Conservation (phyloP, 2,329 filamentous ascomycete species). For the Stylonectria norvegica region DNA sequence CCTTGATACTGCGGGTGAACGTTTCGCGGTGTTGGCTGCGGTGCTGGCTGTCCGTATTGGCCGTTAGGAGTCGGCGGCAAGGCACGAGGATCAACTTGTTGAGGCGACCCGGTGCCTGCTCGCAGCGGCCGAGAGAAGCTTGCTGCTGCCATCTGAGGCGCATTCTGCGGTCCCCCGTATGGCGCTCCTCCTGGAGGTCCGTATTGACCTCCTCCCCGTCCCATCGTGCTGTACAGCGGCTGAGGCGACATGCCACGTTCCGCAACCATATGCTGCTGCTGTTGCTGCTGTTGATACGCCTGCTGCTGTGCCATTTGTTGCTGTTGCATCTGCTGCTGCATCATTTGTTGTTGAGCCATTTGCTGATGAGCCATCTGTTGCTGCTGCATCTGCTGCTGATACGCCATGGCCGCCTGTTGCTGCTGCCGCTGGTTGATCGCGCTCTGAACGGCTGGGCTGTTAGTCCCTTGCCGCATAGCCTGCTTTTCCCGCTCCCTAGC, state of each 20-base stretch:
- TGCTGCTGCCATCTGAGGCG: constrained; percentile 13
- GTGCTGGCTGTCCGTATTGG: constrained; percentile 26
- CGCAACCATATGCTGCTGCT: constrained; percentile 18
- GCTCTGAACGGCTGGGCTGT: constrained; percentile 32
- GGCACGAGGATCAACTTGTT: constrained; percentile 26
- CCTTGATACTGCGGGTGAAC: constrained; percentile 35
- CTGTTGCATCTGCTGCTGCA: constrained; percentile 33
- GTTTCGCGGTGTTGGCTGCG: constrained; percentile 19
- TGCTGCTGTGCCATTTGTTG: constrained; percentile 33
- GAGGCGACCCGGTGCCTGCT: constrained; percentile 14
- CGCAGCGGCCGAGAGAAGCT: constrained; percentile 35
- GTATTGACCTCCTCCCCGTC: constrained; percentile 20
- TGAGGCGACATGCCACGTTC: constrained; percentile 24
- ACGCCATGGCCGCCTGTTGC: constrained; percentile 56
- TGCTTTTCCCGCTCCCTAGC: constrained; percentile 74
- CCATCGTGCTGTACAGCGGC: constrained; percentile 25
- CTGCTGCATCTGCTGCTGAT: constrained; percentile 12
- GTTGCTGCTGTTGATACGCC: constrained; percentile 23
- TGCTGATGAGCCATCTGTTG: constrained; percentile 21
- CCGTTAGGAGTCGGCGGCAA: constrained; percentile 29
- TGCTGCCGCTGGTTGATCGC: constrained; percentile 21
- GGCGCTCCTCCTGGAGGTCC: constrained; percentile 15
- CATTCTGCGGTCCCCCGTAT: constrained; percentile 20
- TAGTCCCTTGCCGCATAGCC: constrained; percentile 65
- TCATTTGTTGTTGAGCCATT: constrained; percentile 24